Percentiles rank a stretch among this genome's conserved stretches.
phyloP scores from a whole-genome alignment of 2,329 filamentous ascomycete species.

The Trichophyton simii region DNA sequence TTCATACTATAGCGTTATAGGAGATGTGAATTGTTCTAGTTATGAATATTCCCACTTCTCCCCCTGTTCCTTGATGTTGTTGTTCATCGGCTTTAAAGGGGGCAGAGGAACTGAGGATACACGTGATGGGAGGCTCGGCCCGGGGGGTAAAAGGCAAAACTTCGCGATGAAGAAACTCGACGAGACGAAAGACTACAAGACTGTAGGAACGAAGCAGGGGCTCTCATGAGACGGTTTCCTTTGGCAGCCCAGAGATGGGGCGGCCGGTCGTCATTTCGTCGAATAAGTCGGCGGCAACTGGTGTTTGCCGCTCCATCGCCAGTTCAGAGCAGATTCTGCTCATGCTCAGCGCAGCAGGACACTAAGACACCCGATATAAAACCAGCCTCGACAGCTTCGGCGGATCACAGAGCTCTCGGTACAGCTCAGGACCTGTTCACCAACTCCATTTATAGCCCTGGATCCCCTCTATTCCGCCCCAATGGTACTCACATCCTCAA shows the following conservation, averaged over 20 bases:
- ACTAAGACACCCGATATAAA: background rate
- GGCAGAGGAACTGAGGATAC: no score
- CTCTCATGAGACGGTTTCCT: constrained; percentile 9
- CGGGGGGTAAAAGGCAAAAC: background rate
- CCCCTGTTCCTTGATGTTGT: no score
- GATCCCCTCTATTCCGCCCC: constrained; percentile 72
- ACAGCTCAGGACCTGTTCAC: constrained; percentile 61
- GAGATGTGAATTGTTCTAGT: no score
- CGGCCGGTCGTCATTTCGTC: constrained; percentile 1
- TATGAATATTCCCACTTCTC: no score
- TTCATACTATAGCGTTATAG: background rate
- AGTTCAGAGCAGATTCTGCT: constrained; percentile 17
- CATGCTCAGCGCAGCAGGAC: constrained; percentile 19
- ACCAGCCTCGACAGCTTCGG: constrained; percentile 20
- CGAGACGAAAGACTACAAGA: background rate
- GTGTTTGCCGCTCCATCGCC: constrained; percentile 1
- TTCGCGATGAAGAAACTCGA: background rate
- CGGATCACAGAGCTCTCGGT: constrained; percentile 41
- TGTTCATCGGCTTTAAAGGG: no score
- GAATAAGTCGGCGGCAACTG: background rate
- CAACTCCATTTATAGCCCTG: constrained; percentile 66
- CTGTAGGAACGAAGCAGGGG: background rate
- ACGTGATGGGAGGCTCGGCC: no score
- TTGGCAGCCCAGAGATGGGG: constrained; percentile 10
- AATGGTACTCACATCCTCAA: constrained; percentile 75